Evolutionary conservation across 768 basidiomycete species (phyloP).

Genomic region (Amanita subjunquillea): DNA sequence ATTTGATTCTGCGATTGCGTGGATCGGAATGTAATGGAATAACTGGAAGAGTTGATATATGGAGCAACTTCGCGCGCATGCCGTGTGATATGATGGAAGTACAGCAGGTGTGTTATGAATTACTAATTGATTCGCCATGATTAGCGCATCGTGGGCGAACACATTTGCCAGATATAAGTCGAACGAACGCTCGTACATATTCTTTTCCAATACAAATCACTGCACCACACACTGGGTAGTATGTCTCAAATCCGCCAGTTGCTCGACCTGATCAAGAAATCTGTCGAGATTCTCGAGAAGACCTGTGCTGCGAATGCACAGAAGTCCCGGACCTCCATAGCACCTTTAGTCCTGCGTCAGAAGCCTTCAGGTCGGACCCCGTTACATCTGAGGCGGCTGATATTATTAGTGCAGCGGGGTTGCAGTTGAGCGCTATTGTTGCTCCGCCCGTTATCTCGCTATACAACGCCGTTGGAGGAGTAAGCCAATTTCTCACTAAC

Average conservation of each 20-base stretch:
- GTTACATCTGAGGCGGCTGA: slow-evolving; percentile 10
- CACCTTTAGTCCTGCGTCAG: slow-evolving; percentile 12
- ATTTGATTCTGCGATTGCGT: too few species aligned
- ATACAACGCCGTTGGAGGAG: slow-evolving; percentile 5
- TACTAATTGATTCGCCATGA: too few species aligned
- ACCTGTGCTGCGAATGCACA: slow-evolving; percentile 7
- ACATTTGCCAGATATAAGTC: too few species aligned
- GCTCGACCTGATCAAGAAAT: background rate
- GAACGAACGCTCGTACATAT: too few species aligned
- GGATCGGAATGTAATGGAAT: too few species aligned
- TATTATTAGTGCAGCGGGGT: slow-evolving; percentile 14
- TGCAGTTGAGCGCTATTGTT: slow-evolving; percentile 15
- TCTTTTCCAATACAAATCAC: too few species aligned
- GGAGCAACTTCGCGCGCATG: too few species aligned
- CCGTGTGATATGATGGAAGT: too few species aligned
- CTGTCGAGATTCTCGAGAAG: slow-evolving; percentile 3
- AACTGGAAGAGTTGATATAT: too few species aligned
- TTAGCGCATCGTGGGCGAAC: too few species aligned
- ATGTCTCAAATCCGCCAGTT: background rate
- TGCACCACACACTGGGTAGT: too few species aligned
- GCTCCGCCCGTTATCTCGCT: slow-evolving; percentile 10
- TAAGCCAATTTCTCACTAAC: background rate
- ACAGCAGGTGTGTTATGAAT: too few species aligned
- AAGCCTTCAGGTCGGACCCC: slow-evolving; percentile 12
- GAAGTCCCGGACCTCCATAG: slow-evolving; percentile 12